Percentiles rank a stretch among this genome's conserved stretches.
These are phyloP conservation scores for Zasmidium cellare DNA, from an alignment of 2,329 filamentous ascomycete genomes.

Conservation along the genomic window DNA sequence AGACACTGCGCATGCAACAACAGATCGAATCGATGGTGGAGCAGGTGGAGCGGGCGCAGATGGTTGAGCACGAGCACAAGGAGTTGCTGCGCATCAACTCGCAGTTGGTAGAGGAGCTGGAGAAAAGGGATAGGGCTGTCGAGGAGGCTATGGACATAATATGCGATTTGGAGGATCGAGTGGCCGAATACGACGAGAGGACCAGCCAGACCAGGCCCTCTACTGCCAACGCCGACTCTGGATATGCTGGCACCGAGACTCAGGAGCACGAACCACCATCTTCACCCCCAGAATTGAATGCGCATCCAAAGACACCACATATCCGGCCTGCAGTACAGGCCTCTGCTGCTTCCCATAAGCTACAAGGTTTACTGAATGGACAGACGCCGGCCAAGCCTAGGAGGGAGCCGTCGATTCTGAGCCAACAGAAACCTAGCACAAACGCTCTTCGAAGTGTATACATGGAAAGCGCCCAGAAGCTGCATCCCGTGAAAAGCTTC, in stretches of 20 bases:
- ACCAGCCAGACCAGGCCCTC: constrained; percentile 32
- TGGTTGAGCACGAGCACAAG: constrained; percentile 39
- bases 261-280: constrained; percentile 29
- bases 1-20: constrained; percentile 60
- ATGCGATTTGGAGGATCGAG: constrained; percentile 59
- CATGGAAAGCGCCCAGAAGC: constrained; percentile 28
- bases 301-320: constrained; percentile 10
- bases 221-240: constrained; percentile 36
- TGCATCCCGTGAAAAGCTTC: constrained; percentile 38
- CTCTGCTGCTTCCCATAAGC: constrained; percentile 25
- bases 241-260: constrained; percentile 36
- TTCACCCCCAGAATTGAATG: constrained; percentile 24
- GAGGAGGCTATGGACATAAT: constrained; percentile 72
- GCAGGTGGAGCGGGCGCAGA: constrained; percentile 45
- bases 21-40: constrained; percentile 57
- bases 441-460: constrained; percentile 38
- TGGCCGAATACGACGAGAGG: constrained; percentile 28
- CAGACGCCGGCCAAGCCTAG: constrained; percentile 27
- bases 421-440: constrained; percentile 34
- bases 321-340: constrained; percentile 18
- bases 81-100: constrained; percentile 61
- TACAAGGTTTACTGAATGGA: constrained; percentile 23
- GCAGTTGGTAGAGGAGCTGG: constrained; percentile 59
- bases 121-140: constrained; percentile 69
- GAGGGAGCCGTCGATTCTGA: constrained; percentile 34